Base-by-base conservation (phyloP, 176 grass and related monocot genomes). In the Melocanna baccifera region DNA sequence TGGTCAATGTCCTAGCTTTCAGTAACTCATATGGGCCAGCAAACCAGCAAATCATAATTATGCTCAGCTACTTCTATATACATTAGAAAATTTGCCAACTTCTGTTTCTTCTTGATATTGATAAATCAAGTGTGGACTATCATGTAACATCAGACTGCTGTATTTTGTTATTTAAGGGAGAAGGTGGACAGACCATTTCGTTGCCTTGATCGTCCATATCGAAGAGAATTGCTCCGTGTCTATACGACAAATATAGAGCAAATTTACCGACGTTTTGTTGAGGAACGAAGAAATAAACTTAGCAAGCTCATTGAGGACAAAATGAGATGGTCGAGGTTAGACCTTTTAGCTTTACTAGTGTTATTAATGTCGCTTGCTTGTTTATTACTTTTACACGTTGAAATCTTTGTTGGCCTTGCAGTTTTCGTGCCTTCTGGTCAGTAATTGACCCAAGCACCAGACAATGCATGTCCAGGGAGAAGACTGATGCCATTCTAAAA, bases 241-340 rank as follows among this genome's bases (percentile, higher is more conserved):
- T 99, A 96, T 90, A 90, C 91, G 15, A 88, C 93, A 87, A 96
- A 99, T 58, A 92, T 99, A 76, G 96, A 99, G 69, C 88, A 89
- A 87, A 96, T 96, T 58, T 99, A 87, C 71, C 87, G 88, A 28
- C 87, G 86, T 75, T 99, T 96, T 94, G 76, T 99, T 48, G 93
- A 96, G 47, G 96, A 99, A 84, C 92, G 71, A 88, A 91, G 88
- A 94, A 80, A 82, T 83, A 92, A 95, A 85, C 81, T 99, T 78
- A 88, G 50, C 84, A 94, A 94, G 86, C 88, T 96, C 58, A 90
- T 99, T 65, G 90, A 99, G 23, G 96, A 99, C 81, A 88, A 96
- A 91, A 78, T 88, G 64, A 99, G 81, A 84, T 99, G 91, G 93
- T 81, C 90, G 25, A 96, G 96, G 96, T 98, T 85, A 86, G 74